Evolutionary conservation across 2,329 filamentous ascomycete genomes (phyloP), one percentile per base, ranked within the genome.

Genomic region (Calonectria pseudoturangicola): DNA sequence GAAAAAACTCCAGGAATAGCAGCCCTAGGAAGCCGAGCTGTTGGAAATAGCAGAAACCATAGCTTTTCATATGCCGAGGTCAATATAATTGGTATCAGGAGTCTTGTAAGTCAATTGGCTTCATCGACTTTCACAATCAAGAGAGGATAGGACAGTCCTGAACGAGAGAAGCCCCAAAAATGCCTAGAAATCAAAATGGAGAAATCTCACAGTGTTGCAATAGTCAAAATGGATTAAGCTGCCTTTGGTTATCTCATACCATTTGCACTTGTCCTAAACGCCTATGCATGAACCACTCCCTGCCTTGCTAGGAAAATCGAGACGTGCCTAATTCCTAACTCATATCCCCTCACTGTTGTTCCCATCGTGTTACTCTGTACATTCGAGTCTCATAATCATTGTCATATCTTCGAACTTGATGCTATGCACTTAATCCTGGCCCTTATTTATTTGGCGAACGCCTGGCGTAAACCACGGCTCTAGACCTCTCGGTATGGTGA

Each of bases 401-500:
- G 33, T 25, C n/a, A 39, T 15, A 9, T 58, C 30, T 39, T 58
- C 7, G 21, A n/a, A 39, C 13, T 58, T 39, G n/a, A 58, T 7
- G 30, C 10, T 39, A 39, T 58, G 36, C 18, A 39, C 18, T n/a
- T 56, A 2, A n/a, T 7, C 3, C 15, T 16, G 21, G 33, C 12
- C n/a, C 21, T 39, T 4, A 39, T 56, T 36, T 56, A 56, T 36
- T 21, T 25, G 51, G 12, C 16, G 4, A 10, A 16, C 33, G 4
- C 27, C 16, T 16, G 18, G 18, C 16, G 25, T 25, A 10, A 39
- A 12, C 25, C n/a, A n/a, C 25, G n/a, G 21, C 27, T 45, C 73
- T 43, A 77, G 18, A 88, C 86, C 70, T 91, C 89, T 56, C 88
- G 83, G 79, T 93, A 94, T 28, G 92, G 91, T 41, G 91, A 90